Percentiles rank a stretch among this genome's conserved stretches.
phyloP scores from a whole-genome alignment of 805 yeast genomes.

The Myxozyma kluyveri region DNA sequence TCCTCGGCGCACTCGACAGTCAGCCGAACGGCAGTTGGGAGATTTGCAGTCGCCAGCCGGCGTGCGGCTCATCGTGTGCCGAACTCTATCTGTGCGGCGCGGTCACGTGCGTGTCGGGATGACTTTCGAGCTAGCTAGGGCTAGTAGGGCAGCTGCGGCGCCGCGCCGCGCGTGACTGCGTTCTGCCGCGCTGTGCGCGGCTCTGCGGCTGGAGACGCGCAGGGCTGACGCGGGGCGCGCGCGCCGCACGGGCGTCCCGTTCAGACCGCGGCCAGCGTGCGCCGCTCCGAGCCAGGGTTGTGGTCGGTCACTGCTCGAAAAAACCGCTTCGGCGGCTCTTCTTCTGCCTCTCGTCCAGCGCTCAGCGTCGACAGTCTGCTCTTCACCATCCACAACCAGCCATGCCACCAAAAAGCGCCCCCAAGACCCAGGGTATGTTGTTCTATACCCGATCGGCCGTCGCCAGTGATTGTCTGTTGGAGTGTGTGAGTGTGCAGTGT shows the following conservation, averaged over 20 bases:
- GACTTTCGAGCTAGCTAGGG: not conserved
- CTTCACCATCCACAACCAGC: not conserved
- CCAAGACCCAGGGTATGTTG: slow-evolving; percentile 20
- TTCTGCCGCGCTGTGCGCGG: no score
- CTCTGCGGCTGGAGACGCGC: no score
- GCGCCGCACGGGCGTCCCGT: not conserved
- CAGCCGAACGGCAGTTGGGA: no score
- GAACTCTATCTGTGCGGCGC: not conserved
- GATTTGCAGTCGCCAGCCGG: no score
- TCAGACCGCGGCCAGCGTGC: no score
- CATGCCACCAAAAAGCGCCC: slow-evolving; percentile 24
- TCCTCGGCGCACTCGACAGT: no score
- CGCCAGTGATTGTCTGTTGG: not conserved
- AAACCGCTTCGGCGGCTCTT: no score
- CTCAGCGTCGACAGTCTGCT: not conserved
- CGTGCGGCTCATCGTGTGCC: not conserved
- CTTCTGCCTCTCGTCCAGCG: not conserved
- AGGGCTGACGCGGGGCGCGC: no score
- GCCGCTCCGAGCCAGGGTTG: no score
- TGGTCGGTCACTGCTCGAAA: no score
- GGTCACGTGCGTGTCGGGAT: not conserved
- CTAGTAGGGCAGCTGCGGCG: not conserved
- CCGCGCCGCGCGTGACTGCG: not conserved
- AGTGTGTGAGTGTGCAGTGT: not conserved
- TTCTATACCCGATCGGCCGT: not conserved